Conservation (phyloP, 2,329 filamentous ascomycete species). For the Periconia macrospinosa region DNA sequence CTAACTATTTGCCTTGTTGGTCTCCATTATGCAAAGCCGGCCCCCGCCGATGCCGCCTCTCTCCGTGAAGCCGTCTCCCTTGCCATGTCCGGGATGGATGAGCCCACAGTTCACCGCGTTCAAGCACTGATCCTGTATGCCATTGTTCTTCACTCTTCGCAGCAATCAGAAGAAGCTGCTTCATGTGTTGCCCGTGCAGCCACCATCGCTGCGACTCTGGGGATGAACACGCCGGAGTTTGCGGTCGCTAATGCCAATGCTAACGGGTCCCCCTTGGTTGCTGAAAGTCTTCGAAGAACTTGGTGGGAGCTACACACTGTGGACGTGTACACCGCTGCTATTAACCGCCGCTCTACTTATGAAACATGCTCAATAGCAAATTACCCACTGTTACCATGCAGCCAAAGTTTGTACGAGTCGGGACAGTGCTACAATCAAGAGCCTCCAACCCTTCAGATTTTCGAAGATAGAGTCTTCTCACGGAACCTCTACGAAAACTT, state of each 20-base stretch:
- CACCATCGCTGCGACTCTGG: background rate
- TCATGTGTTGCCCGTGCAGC: background rate
- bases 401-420: background rate
- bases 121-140: background rate
- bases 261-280: background rate
- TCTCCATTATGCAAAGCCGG: background rate
- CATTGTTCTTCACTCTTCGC: background rate
- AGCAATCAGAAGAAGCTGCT: background rate
- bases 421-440: background rate
- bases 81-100: background rate
- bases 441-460: background rate
- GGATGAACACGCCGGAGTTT: background rate
- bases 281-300: background rate
- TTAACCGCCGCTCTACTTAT: background rate
- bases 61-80: background rate
- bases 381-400: background rate
- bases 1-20: background rate
- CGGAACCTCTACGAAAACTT: background rate
- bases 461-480: background rate
- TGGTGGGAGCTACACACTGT: background rate
- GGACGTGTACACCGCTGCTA: background rate
- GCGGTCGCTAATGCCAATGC: background rate
- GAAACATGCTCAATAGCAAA: background rate
- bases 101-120: background rate
- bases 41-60: background rate